These are phyloP conservation scores for Paraconiothyrium brasiliense DNA, from an alignment of 2,329 filamentous ascomycete genomes.

Conservation along the genomic window DNA sequence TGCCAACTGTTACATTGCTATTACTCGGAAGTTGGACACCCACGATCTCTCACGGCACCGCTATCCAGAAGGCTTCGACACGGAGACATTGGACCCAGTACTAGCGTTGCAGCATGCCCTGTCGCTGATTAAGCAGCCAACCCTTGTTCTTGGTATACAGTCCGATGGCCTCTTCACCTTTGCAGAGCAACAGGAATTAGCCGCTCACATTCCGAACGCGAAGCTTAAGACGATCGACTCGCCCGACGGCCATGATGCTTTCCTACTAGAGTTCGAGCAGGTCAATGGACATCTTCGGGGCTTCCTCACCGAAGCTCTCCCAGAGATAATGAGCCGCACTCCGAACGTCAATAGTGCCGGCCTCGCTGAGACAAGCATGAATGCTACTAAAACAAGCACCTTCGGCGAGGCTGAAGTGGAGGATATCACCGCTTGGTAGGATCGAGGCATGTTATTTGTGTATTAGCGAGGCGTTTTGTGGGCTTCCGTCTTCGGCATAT, in stretches of 20 bases:
- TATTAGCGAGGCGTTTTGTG: constrained; percentile 41
- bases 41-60: constrained; percentile 91
- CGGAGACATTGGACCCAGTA: constrained; percentile 63
- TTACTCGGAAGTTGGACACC: constrained; percentile 96
- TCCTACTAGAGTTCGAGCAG: constrained; percentile 95
- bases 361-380: constrained; percentile 55
- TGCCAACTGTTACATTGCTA: constrained; percentile 98
- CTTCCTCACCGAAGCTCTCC: constrained; percentile 83
- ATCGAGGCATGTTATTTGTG: neutral
- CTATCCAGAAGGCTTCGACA: constrained; percentile 47
- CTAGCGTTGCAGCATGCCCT: constrained; percentile 71
- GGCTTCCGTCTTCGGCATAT: constrained; percentile 48
- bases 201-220: constrained; percentile 79
- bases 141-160: constrained; percentile 91
- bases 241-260: constrained; percentile 95
- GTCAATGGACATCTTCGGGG: constrained; percentile 87
- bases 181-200: constrained; percentile 93
- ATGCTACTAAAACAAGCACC: constrained; percentile 84
- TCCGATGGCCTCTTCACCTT: constrained; percentile 97
- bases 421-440: constrained; percentile 92
- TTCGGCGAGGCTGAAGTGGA: constrained; percentile 97
- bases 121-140: constrained; percentile 84
- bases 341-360: constrained; percentile 52
- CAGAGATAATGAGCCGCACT: constrained; percentile 80
- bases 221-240: constrained; percentile 88